Base-by-base conservation (phyloP, 495 filamentous ascomycete species). In the Aspergillus campestris region DNA sequence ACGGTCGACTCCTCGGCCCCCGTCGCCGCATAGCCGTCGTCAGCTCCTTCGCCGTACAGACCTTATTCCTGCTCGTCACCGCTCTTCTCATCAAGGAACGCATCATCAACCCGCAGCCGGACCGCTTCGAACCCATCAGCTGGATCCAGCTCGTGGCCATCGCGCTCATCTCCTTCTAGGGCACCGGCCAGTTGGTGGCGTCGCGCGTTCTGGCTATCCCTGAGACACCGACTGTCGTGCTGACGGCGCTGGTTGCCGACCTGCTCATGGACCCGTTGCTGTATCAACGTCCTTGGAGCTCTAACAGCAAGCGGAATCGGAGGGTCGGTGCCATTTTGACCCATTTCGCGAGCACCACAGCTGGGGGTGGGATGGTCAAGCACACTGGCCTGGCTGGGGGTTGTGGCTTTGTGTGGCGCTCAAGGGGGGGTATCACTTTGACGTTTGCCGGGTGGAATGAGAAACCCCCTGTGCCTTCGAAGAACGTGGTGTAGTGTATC, bases 181-280 rank as follows among this genome's bases (percentile, higher is more conserved):
- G 71, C 31, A 76, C 76, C 6, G 78, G 78, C 2, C 78, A 81
- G 59, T 80, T 83, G 42, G 69, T 74, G 3, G 71, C 72, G 29
- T 70, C 62, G 29, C 59, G 81, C 8, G 47, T 73, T 11, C 51
- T 84, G 32, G 77, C 72, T 6, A 69, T 78, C 38, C 64, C 67
- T 41, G 81, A 83, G 56, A 69, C 83, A 18, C 80, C 81, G 5
- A 79, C 77, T 1, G 79, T 75, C n/a, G 80, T 83, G 9, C 58
- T 82, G 45, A 82, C 80, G 6, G 74, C 65, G 39, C 57, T 81
- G 40, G 68, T 81, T 39, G 75, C 72, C 50, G 79, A 81, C 47
- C 48, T 82, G 12, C 28, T 49, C 9, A 6, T 44, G 15, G 47
- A 49, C 18, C 12, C 32, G 40, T 38, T 38, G n/a, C 31, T 48